Base-by-base conservation (phyloP, 495 filamentous ascomycete species). In the Tuber magnatum region DNA sequence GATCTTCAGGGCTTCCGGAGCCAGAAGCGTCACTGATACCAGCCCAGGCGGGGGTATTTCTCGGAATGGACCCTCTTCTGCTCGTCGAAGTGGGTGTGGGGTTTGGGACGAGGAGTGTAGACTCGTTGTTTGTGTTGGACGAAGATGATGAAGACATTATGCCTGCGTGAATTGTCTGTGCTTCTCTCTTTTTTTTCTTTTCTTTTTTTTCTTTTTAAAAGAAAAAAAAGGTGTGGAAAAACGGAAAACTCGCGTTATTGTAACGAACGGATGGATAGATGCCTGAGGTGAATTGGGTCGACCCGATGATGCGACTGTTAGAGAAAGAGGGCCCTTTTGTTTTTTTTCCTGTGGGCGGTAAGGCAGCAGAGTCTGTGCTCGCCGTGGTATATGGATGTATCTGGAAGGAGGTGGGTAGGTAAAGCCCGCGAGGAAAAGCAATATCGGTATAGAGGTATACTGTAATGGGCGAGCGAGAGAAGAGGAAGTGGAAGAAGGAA, bases 61-160 rank as follows among this genome's bases (percentile, higher is more conserved):
- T 81, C 12, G 80, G 80, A 78, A 81, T 81, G 56, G 80, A 81
- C 28, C 80, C 80, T 73, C 80, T 70, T 61, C 80, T 77, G 56
- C 80, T 83, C 32, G 77, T 73, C 38, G 80, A 70, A 46, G 80
- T 82, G 1, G 80, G 75, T 44, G 80, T 82, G 65, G 80, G 80
- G 65, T 80, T 82, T 10, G 81, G 80, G 70, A 71, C 74, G 38
- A 80, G 74, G n/a, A 82, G 75, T 14, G 74, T 73, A 43, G 77
- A 82, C 48, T 82, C 80, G 68, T 76, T 78, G 61, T 74, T 76
- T 38, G 71, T 73, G 22, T 71, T 80, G 56, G 61, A 80, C 24
- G 77, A 79, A 39, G 77, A 65, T 68, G 77, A 76, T 48, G 77
- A 79, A 65, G 77, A 78, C 77, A 79, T 79, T 79, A 41, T 72